Conservation (phyloP, 23 red algal species). For the Agarophyton chilense region DNA sequence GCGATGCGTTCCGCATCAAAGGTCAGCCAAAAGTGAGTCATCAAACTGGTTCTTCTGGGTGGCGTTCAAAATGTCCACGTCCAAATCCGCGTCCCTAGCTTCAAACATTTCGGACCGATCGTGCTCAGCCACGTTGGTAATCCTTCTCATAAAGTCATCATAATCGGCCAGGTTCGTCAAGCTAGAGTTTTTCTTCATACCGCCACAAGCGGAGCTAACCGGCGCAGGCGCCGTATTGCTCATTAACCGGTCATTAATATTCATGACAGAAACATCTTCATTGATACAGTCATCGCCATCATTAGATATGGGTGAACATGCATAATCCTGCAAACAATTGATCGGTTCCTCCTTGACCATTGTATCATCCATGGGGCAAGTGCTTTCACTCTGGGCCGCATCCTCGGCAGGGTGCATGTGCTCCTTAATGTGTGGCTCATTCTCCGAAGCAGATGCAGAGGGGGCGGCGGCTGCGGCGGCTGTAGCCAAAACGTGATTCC, state of each 20-base stretch:
- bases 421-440: neutral
- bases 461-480: slow-evolving; percentile 20
- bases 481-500: slow-evolving; percentile 4
- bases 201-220: neutral
- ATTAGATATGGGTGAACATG: slow-evolving; percentile 22
- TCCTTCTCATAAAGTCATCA: slow-evolving; percentile 69
- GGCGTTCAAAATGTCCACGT: slow-evolving; percentile 45
- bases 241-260: slow-evolving; percentile 30
- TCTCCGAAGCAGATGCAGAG: neutral
- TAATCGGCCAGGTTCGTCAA: slow-evolving; percentile 67
- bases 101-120: slow-evolving; percentile 12
- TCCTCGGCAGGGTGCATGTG: neutral
- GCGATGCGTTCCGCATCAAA: neutral
- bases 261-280: neutral
- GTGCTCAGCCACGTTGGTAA: slow-evolving; percentile 29
- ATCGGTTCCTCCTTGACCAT: neutral
- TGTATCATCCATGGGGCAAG: slow-evolving; percentile 38
- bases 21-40: slow-evolving; percentile 50
- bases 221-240: neutral
- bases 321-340: neutral
- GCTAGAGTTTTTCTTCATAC: slow-evolving; percentile 59
- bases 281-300: slow-evolving; percentile 14
- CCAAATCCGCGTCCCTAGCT: neutral
- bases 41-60: slow-evolving; percentile 57
- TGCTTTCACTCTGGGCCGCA: slow-evolving; percentile 51